Conservation (phyloP, 2,329 filamentous ascomycete genomes). For the Blastomyces percursus region DNA sequence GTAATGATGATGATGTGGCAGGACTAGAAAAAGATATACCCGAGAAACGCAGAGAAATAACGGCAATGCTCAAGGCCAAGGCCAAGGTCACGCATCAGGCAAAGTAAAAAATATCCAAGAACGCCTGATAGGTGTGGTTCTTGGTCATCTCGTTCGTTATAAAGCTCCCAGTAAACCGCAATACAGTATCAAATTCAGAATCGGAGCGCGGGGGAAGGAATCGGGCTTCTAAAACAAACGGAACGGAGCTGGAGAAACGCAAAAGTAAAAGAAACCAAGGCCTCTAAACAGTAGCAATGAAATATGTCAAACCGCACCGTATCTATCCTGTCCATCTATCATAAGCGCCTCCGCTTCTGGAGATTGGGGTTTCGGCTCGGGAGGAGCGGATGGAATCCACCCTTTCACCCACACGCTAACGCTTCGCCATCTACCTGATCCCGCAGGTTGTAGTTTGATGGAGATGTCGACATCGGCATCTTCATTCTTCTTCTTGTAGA, state of each 20-base stretch:
- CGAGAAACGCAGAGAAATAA: not conserved
- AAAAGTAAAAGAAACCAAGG: not conserved
- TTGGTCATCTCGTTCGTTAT: not conserved
- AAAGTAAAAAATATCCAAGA: not conserved
- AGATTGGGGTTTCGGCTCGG: conserved; percentile 19
- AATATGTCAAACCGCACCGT: conserved; percentile 24
- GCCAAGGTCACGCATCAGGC: not conserved
- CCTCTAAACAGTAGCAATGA: not conserved
- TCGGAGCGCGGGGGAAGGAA: not conserved
- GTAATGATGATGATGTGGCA: not conserved
- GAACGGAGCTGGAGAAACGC: not conserved
- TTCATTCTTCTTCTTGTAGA: conserved; percentile 43
- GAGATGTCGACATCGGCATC: conserved; percentile 33
- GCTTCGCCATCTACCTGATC: conserved; percentile 41
- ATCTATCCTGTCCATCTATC: conserved; percentile 20
- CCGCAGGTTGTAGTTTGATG: conserved; percentile 31
- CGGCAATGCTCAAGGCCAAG: not conserved
- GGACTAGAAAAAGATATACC: not conserved
- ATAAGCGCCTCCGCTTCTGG: conserved; percentile 26
- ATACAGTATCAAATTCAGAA: not conserved
- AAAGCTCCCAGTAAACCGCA: not conserved
- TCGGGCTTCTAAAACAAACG: not conserved
- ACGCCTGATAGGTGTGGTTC: not conserved
- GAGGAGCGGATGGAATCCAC: conserved; percentile 47
- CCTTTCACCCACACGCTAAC: conserved; percentile 57